Percentiles rank a stretch among this genome's conserved stretches.
Evolutionary conservation across 805 yeast genomes (phyloP).

Genomic region (Kazachstania viticola): DNA sequence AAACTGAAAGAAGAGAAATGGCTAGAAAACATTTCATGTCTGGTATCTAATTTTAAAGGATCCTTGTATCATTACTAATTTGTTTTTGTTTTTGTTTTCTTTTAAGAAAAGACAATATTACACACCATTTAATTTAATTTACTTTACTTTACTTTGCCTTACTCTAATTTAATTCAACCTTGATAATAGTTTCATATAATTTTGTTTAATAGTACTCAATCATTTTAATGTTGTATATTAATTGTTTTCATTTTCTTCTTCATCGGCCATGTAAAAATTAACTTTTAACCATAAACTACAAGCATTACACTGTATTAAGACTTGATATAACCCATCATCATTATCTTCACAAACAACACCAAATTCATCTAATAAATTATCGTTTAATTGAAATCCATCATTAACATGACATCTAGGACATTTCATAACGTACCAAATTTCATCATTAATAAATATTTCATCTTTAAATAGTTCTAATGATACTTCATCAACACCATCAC

Average conservation of each 20-base stretch:
- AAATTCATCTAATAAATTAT: slow-evolving; percentile 44
- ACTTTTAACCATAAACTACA: slow-evolving; percentile 85
- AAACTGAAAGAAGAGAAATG: background rate
- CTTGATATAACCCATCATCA: slow-evolving; percentile 39
- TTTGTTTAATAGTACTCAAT: too few species aligned
- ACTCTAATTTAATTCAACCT: too few species aligned
- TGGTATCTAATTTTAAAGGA: too few species aligned
- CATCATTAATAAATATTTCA: slow-evolving; percentile 15
- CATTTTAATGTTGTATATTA: too few species aligned
- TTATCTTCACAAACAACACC: slow-evolving; percentile 30
- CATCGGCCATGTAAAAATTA: slow-evolving; percentile 36
- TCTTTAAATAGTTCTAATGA: slow-evolving; percentile 51
- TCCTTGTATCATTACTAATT: too few species aligned
- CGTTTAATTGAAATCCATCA: slow-evolving; percentile 48
- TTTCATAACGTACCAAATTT: slow-evolving; percentile 29
- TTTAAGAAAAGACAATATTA: too few species aligned
- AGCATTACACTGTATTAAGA: slow-evolving; percentile 67
- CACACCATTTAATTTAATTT: too few species aligned
- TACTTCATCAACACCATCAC: slow-evolving; percentile 60
- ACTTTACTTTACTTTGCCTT: too few species aligned
- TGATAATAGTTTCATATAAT: too few species aligned
- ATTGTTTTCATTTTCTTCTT: too few species aligned
- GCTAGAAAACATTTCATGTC: background rate
- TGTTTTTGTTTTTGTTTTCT: too few species aligned
- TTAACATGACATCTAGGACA: slow-evolving; percentile 57